Evolutionary conservation across 1,284 basidiomycete species (phyloP).

Genomic region (Austroboletus rostrupii): DNA sequence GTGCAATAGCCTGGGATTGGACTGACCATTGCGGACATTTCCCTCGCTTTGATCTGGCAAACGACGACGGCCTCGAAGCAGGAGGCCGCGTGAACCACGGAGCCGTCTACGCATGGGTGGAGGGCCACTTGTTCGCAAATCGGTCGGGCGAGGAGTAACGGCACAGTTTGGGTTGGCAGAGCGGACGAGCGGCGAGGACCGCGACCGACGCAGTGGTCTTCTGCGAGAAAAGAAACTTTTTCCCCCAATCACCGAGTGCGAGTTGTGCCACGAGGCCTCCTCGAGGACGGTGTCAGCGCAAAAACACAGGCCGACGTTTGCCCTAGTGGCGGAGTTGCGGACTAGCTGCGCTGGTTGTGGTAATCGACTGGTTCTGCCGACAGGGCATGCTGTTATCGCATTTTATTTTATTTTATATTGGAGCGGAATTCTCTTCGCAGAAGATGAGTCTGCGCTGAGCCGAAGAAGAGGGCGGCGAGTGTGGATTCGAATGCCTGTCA

Average conservation of each 20-base stretch:
- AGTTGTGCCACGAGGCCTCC: slow-evolving; percentile 22
- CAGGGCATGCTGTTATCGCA: slow-evolving; percentile 13
- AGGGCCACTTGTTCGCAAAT: slow-evolving; percentile 2
- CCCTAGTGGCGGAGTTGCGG: slow-evolving; percentile 6
- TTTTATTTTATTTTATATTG: slow-evolving; percentile 10
- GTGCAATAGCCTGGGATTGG: not conserved
- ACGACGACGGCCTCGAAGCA: not conserved
- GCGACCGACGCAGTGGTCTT: not conserved
- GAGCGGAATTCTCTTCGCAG: slow-evolving; percentile 8
- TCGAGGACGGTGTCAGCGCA: slow-evolving; percentile 17
- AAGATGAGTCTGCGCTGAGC: not conserved
- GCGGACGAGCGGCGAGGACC: not conserved
- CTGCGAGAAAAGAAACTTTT: slow-evolving; percentile 11
- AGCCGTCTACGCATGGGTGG: slow-evolving; percentile 1
- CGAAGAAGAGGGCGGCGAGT: no score
- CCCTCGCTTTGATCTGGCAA: not conserved
- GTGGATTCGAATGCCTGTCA: no score
- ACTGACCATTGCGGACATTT: not conserved
- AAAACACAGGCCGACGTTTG: slow-evolving; percentile 9
- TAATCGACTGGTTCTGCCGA: slow-evolving; percentile 18
- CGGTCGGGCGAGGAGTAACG: slow-evolving; percentile 3
- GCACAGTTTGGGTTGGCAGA: slow-evolving; percentile 1
- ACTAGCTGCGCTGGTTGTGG: slow-evolving; percentile 2
- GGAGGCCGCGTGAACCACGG: not conserved
- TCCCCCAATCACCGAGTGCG: slow-evolving; percentile 13